A percentile compares a stretch with the other conserved stretches of the same genome.
phyloP scores from a whole-genome alignment of 192 early-diverging fungal species.

The Coemansia sp. region DNA sequence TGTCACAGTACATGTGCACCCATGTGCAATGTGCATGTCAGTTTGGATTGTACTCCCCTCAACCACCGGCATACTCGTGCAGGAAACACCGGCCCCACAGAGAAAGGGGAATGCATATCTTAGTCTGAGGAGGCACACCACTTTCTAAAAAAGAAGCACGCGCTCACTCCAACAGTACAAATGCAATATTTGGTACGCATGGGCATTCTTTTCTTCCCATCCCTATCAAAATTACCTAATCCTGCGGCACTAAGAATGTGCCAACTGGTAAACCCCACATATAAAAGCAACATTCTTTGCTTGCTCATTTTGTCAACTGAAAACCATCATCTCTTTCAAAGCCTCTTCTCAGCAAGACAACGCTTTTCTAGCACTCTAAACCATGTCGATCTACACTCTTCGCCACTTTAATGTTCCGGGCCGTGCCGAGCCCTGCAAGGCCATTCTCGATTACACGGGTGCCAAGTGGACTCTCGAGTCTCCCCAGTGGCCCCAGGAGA shows the following conservation, averaged over 20 bases:
- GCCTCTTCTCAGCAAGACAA: background rate
- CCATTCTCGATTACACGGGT: slow-evolving; percentile 43
- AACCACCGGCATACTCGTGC: too few species aligned
- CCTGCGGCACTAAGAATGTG: background rate
- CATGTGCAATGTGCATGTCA: too few species aligned
- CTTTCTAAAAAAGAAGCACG: too few species aligned
- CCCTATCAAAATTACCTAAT: background rate
- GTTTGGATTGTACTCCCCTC: too few species aligned
- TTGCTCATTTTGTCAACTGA: too few species aligned
- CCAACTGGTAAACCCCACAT: too few species aligned
- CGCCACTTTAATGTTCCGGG: slow-evolving; percentile 31
- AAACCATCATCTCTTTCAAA: background rate
- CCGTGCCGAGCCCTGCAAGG: slow-evolving; percentile 21
- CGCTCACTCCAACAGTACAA: background rate
- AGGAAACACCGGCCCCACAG: too few species aligned
- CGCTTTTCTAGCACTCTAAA: background rate
- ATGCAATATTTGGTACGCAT: background rate
- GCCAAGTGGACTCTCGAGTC: slow-evolving; percentile 24
- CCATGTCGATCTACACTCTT: slow-evolving; percentile 12
- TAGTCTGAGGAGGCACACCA: too few species aligned
- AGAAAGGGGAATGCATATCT: too few species aligned
- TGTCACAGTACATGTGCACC: too few species aligned
- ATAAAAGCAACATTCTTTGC: too few species aligned
- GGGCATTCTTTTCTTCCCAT: background rate
- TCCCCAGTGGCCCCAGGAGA: slow-evolving; percentile 49